Evolutionary conservation across 257 asterid species (phyloP), one percentile per base, ranked within the genome.

Genomic region (Oldenlandia corymbosa): DNA sequence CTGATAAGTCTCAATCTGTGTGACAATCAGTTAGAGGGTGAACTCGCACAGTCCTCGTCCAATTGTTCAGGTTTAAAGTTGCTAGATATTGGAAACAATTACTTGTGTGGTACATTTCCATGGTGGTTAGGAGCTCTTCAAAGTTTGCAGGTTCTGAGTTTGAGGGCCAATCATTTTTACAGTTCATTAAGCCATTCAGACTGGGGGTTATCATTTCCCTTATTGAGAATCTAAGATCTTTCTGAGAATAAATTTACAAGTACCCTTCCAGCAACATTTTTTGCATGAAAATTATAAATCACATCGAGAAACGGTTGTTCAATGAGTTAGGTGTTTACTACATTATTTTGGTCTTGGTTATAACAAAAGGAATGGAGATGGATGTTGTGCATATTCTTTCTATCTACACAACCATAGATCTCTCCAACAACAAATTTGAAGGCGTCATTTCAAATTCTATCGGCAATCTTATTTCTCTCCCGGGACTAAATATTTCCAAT

Each of bases 91-190:
- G 66, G 65, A n/a, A 55, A 69, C 45, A 81, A 80, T 47, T 14
- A 58, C n/a, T 46, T 80, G 27, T 58, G n/a, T 36, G 81, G 47
- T 27, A 1, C 10, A 3, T 80, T 80, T 39, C 83, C 83, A 10
- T 31, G 31, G n/a, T 75, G 79, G 81, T 27, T 63, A 43, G 73
- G 34, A 27, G 27, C n/a, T 57, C 75, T 80, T 66, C 57, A 56
- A 11, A 34, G 62, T 2, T 73, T 81, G 46, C 60, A 12, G 36
- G 77, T 75, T 34, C 71, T 77, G 10, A 67, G 52, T 23, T 60
- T 77, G 54, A 69, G 52, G n/a, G 47, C 65, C 5, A 70, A 75
- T 18, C 31, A 21, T 24, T 39, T 75, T 24, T 49, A 11, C 5
- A 76, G 79, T 14, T 6, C 50, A 21, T 10, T 75, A 16, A 23